Conservation (phyloP, 495 filamentous ascomycete species). For the Immersiella caudata region DNA sequence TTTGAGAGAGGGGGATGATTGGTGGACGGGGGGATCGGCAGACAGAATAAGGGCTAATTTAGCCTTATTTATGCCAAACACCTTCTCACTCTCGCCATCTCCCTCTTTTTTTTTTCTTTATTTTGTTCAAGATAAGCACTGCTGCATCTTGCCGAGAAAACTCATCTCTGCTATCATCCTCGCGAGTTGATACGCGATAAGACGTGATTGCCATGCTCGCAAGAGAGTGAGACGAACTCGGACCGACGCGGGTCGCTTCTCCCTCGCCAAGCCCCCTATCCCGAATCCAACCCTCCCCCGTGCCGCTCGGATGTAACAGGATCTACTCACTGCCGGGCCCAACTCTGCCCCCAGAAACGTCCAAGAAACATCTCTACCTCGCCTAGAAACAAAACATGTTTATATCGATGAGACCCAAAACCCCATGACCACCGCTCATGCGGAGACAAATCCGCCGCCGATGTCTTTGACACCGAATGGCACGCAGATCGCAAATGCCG, state of each 20-base stretch:
- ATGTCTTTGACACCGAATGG: not conserved
- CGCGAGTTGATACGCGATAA: not conserved
- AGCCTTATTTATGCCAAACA: not conserved
- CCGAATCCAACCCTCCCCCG: not conserved
- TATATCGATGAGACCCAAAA: not conserved
- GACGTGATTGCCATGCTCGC: not conserved
- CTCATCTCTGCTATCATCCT: not conserved
- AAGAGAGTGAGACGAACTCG: not conserved
- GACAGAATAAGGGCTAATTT: not conserved
- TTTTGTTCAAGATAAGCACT: no score
- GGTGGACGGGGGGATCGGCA: not conserved
- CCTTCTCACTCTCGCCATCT: no score
- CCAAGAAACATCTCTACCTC: not conserved
- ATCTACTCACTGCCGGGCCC: not conserved
- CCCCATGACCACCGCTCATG: not conserved
- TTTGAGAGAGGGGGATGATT: not conserved
- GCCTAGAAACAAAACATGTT: not conserved
- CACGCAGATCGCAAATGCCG: conserved; percentile 4
- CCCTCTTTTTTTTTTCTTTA: no score
- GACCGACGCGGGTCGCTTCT: not conserved
- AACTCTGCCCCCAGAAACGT: no score
- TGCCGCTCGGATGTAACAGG: not conserved
- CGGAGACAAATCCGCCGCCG: not conserved
- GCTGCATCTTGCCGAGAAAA: no score
- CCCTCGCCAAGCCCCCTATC: not conserved